Percentiles rank a stretch among this genome's conserved stretches.
Conservation (phyloP, 2,329 filamentous ascomycete species). For the Microdochium paspali region DNA sequence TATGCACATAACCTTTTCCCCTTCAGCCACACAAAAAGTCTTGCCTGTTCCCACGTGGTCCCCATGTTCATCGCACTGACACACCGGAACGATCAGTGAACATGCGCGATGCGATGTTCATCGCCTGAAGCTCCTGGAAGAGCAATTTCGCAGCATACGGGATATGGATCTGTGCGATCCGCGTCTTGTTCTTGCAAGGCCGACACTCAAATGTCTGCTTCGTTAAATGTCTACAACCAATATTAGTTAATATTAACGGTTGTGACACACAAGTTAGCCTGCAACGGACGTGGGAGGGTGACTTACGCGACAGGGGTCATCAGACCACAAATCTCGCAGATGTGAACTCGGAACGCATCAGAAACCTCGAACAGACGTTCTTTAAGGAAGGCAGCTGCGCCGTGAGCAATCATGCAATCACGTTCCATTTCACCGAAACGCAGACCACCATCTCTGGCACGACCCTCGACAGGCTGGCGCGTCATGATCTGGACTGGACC, state of each 20-base stretch:
- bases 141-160: conserved; percentile 96
- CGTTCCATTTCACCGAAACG: conserved; percentile 99
- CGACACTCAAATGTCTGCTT: conserved; percentile 95
- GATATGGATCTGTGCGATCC: conserved; percentile 95
- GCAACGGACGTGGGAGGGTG: conserved; percentile 4
- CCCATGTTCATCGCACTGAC: conserved; percentile 41
- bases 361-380: conserved; percentile 96
- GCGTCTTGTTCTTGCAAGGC: conserved; percentile 98
- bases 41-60: neutral
- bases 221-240: conserved; percentile 63
- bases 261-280: neutral
- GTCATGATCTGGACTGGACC: conserved; percentile 97
- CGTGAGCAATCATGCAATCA: conserved; percentile 99
- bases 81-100: conserved; percentile 80
- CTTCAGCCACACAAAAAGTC: too few species aligned
- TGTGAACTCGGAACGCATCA: conserved; percentile 94
- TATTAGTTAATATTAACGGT: conserved; percentile 20
- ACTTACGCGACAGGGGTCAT: conserved; percentile 99
- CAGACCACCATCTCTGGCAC: conserved; percentile 92
- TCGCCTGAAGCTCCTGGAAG: conserved; percentile 94
- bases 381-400: conserved; percentile 92
- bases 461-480: conserved; percentile 93
- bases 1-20: too few species aligned
- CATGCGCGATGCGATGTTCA: conserved; percentile 98
- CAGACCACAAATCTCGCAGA: conserved; percentile 96